Conservation (phyloP, 1,284 basidiomycete genomes). For the Microbotryum saponariae region DNA sequence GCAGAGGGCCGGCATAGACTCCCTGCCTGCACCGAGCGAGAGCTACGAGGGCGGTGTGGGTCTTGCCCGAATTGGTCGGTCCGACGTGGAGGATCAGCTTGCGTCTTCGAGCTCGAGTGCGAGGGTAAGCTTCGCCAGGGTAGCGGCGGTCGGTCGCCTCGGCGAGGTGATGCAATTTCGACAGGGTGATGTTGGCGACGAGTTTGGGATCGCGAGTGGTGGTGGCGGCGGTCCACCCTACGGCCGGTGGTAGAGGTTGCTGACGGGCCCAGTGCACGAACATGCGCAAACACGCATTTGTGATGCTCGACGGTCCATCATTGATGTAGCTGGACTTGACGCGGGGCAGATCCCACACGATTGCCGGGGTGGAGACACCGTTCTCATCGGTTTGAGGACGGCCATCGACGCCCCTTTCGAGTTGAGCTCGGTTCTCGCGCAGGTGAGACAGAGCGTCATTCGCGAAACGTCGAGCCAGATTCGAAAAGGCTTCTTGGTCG, state of each 20-base stretch:
- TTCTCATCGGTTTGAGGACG: neutral
- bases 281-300: slow-evolving; percentile 9
- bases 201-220: neutral
- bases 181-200: slow-evolving; percentile 8
- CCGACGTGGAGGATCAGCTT: slow-evolving; percentile 92
- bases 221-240: neutral
- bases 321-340: slow-evolving; percentile 10
- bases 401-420: neutral
- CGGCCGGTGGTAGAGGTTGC: neutral
- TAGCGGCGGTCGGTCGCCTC: slow-evolving; percentile 41
- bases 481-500: neutral
- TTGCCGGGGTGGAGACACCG: neutral
- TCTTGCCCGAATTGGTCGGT: slow-evolving; percentile 96
- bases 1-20: slow-evolving; percentile 82
- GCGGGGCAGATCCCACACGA: slow-evolving; percentile 12
- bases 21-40: slow-evolving; percentile 67
- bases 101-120: slow-evolving; percentile 52
- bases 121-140: slow-evolving; percentile 40
- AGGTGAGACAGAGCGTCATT: neutral
- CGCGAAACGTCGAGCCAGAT: slow-evolving; percentile 2
- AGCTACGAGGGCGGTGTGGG: slow-evolving; percentile 81
- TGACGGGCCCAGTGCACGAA: slow-evolving; percentile 15
- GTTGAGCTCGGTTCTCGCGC: too few species aligned
- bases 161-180: slow-evolving; percentile 38
- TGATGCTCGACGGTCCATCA: slow-evolving; percentile 8